Conservation (phyloP, 2,329 filamentous ascomycete genomes). For the Beauveria sp. region DNA sequence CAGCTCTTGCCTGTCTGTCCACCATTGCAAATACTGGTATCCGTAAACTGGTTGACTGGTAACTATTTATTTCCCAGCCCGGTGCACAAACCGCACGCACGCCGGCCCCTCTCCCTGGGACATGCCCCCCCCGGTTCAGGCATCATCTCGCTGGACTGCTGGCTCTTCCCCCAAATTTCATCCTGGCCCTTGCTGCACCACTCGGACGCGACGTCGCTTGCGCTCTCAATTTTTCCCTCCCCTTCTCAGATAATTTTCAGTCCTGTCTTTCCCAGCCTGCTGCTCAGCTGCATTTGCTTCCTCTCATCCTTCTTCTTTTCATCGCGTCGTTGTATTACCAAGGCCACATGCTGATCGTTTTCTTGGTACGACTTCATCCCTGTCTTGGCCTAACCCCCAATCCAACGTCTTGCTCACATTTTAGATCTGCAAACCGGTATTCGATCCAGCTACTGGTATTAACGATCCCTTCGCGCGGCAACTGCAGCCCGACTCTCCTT, state of each 20-base stretch:
- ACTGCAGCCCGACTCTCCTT: neutral
- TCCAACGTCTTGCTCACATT: neutral
- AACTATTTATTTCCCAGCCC: neutral
- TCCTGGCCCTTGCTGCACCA: neutral
- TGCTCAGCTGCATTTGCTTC: neutral
- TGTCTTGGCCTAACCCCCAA: neutral
- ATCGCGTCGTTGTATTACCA: neutral
- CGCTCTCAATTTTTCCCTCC: conserved; percentile 10
- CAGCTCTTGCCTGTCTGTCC: no score
- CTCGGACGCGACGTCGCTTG: conserved; percentile 8
- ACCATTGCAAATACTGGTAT: neutral
- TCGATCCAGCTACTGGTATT: neutral
- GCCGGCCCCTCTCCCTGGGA: neutral
- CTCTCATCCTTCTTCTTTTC: neutral
- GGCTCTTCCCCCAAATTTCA: conserved; percentile 1
- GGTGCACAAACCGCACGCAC: conserved; percentile 5
- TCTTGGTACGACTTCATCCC: neutral
- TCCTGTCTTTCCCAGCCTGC: neutral
- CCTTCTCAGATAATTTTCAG: conserved; percentile 1
- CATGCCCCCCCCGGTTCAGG: neutral
- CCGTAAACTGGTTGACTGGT: neutral
- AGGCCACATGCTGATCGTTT: neutral
- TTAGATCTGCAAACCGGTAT: neutral
- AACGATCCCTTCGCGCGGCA: neutral
- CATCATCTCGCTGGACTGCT: neutral